Evolutionary conservation across 805 yeast genomes (phyloP).

Genomic region (Lipomyces chichibuensis): DNA sequence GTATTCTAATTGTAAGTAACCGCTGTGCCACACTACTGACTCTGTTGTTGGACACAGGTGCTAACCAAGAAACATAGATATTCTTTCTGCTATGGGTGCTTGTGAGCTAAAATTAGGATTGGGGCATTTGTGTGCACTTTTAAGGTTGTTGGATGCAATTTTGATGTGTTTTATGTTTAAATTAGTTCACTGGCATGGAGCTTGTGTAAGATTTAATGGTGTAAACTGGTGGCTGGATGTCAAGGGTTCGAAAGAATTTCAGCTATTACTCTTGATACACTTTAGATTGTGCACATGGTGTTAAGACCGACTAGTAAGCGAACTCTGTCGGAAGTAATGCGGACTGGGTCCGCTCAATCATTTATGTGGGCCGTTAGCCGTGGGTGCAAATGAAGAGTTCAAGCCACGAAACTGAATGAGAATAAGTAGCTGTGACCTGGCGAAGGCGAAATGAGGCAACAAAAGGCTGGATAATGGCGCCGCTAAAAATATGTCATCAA

Average conservation of each 20-base stretch:
- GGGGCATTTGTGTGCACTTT: background rate
- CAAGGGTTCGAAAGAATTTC: too few species aligned
- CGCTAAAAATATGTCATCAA: too few species aligned
- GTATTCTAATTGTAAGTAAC: slow-evolving; percentile 65
- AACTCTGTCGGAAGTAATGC: too few species aligned
- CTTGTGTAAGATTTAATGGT: background rate
- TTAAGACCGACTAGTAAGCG: too few species aligned
- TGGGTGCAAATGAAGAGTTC: background rate
- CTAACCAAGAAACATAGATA: slow-evolving; percentile 14
- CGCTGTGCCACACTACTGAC: slow-evolving; percentile 59
- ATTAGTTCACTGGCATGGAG: background rate
- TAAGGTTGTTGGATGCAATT: background rate
- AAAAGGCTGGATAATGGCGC: too few species aligned
- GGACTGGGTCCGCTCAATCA: background rate
- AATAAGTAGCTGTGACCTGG: too few species aligned
- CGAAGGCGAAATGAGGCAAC: too few species aligned
- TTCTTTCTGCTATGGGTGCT: slow-evolving; percentile 39
- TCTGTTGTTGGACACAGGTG: background rate
- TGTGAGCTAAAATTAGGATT: slow-evolving; percentile 30
- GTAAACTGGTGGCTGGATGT: background rate
- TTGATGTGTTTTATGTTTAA: background rate
- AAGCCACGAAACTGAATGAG: background rate
- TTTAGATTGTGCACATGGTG: too few species aligned
- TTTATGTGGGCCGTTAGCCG: background rate
- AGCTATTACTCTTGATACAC: too few species aligned